Conservation (phyloP, 78 protist species). For the Dictyostelium citrinum region DNA sequence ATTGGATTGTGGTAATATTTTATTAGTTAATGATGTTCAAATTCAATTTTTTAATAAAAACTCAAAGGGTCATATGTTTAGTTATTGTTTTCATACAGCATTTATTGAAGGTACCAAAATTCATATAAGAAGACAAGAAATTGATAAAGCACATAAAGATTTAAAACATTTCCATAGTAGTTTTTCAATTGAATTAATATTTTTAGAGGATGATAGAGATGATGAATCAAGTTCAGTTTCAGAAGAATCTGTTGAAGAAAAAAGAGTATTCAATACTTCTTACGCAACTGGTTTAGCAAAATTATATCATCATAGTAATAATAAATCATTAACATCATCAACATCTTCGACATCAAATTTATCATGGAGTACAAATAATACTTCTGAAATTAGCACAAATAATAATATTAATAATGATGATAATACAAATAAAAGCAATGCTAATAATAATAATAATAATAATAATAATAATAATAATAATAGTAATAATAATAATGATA, state of each 20-base stretch:
- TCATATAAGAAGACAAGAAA: conserved; percentile 57
- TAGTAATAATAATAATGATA: no score
- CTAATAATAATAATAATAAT: background rate
- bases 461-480: no score
- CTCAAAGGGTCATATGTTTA: conserved; percentile 80
- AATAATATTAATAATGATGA: background rate
- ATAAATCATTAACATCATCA: background rate
- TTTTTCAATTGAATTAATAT: conserved; percentile 51
- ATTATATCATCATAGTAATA: conserved; percentile 12
- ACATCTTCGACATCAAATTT: background rate
- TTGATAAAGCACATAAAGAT: conserved; percentile 89
- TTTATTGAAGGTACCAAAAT: conserved; percentile 46
- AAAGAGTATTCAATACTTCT: background rate
- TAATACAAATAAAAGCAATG: background rate
- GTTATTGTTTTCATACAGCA: conserved; percentile 90
- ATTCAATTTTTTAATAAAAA: conserved; percentile 40
- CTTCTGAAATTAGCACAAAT: background rate
- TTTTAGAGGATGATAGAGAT: conserved; percentile 22
- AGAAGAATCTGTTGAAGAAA: background rate
- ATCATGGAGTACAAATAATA: background rate
- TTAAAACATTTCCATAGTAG: conserved; percentile 60
- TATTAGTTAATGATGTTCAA: conserved; percentile 48
- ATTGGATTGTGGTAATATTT: conserved; percentile 63
- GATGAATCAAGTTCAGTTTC: background rate
- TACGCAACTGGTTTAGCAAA: conserved; percentile 64